Evolutionary conservation across 2,329 filamentous ascomycete genomes (phyloP).

Genomic region (Paracoccidioides lutzii): DNA sequence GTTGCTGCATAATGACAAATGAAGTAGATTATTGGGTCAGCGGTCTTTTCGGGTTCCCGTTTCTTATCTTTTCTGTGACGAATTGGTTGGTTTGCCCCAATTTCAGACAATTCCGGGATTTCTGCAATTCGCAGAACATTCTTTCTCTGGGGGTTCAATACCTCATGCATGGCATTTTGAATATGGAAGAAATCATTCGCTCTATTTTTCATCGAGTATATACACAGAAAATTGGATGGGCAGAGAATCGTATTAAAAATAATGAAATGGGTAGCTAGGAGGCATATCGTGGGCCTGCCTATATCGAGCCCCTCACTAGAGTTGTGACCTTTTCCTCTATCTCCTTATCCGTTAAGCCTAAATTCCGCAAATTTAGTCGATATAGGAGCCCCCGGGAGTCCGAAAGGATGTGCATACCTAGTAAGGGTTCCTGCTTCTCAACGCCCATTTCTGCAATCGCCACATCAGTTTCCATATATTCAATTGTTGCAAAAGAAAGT

Average conservation of each 20-base stretch:
- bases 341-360: slow-evolving; percentile 55
- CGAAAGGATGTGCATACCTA: slow-evolving; percentile 33
- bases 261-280: slow-evolving; percentile 1
- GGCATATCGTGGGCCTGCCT: background rate
- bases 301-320: slow-evolving; percentile 41
- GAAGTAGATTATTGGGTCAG: background rate
- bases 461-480: background rate
- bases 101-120: background rate
- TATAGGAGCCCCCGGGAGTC: background rate
- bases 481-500: background rate
- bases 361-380: background rate
- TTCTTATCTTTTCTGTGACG: background rate
- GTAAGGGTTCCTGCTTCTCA: slow-evolving; percentile 52
- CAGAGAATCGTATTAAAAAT: slow-evolving; percentile 15
- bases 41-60: background rate
- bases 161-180: slow-evolving; percentile 1
- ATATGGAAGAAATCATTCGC: slow-evolving; percentile 6
- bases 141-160: background rate
- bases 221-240: slow-evolving; percentile 20
- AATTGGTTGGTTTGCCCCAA: background rate
- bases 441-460: slow-evolving; percentile 48
- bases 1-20: slow-evolving; percentile 13
- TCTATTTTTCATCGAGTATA: slow-evolving; percentile 22
- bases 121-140: background rate
- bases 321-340: slow-evolving; percentile 56